These are phyloP conservation scores for Sarocladiaceae sp. DNA, from an alignment of 2,329 filamentous ascomycete genomes.

Conservation along the genomic window DNA sequence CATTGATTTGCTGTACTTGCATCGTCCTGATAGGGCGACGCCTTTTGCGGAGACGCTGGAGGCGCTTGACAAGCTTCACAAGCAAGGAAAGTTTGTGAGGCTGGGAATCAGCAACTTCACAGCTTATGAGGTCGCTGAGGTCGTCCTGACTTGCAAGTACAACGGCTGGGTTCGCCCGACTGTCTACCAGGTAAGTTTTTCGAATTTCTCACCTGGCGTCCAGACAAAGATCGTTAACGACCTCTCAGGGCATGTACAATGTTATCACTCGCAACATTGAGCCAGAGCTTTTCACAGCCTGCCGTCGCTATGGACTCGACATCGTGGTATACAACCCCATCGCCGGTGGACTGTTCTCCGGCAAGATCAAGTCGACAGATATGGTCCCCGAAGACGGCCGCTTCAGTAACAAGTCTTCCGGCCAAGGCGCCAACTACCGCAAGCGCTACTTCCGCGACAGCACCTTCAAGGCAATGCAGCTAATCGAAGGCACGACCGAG, in stretches of 20 bases:
- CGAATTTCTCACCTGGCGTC: not conserved
- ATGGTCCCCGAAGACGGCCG: conserved; percentile 61
- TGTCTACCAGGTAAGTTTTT: conserved; percentile 58
- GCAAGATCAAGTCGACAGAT: conserved; percentile 70
- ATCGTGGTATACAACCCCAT: conserved; percentile 81
- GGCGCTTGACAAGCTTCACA: conserved; percentile 76
- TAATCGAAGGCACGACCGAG: conserved; percentile 63
- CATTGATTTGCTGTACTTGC: conserved; percentile 54
- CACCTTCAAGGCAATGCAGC: conserved; percentile 57
- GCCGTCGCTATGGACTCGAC: conserved; percentile 71
- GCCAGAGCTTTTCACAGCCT: conserved; percentile 67
- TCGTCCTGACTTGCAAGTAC: conserved; percentile 73
- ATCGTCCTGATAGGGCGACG: conserved; percentile 51
- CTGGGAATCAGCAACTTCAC: conserved; percentile 83
- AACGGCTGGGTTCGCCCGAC: conserved; percentile 79
- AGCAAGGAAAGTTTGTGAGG: conserved; percentile 77
- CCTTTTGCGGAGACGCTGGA: conserved; percentile 78
- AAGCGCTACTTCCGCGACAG: conserved; percentile 68
- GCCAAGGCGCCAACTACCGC: conserved; percentile 54
- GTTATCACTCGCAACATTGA: conserved; percentile 73
- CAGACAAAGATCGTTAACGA: not conserved
- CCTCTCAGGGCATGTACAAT: conserved; percentile 70
- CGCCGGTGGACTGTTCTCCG: conserved; percentile 75
- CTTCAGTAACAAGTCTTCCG: conserved; percentile 56
- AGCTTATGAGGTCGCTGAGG: conserved; percentile 82